Percentiles rank a stretch among this genome's conserved stretches.
These are phyloP conservation scores for Fusarium sp. DNA, from an alignment of 2,329 filamentous ascomycete species.

Conservation along the genomic window DNA sequence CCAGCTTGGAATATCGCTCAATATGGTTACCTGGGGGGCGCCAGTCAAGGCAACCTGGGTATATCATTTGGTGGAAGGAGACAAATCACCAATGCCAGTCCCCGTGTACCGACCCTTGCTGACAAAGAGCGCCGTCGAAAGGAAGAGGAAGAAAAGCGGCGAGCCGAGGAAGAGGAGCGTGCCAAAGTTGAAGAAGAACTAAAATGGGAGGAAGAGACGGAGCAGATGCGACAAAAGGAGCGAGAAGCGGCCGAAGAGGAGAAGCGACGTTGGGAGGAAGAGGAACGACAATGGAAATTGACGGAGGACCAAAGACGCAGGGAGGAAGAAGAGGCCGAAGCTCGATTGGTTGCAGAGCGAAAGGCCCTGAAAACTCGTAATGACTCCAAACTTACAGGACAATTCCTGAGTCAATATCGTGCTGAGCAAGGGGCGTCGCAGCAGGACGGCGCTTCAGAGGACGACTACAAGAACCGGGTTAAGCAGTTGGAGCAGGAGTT, in stretches of 20 bases:
- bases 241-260: slow-evolving; percentile 72
- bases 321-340: slow-evolving; percentile 80
- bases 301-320: slow-evolving; percentile 77
- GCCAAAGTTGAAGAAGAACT: slow-evolving; percentile 72
- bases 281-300: slow-evolving; percentile 79
- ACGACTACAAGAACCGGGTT: slow-evolving; percentile 74
- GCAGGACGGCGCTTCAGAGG: slow-evolving; percentile 48
- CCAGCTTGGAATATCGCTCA: slow-evolving; percentile 99
- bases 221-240: slow-evolving; percentile 69
- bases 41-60: slow-evolving; percentile 93
- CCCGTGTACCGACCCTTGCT: slow-evolving; percentile 80
- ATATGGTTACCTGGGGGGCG: slow-evolving; percentile 98
- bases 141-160: slow-evolving; percentile 64
- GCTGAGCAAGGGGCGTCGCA: slow-evolving; percentile 64
- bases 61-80: slow-evolving; percentile 91
- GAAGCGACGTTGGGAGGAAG: slow-evolving; percentile 80
- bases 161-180: slow-evolving; percentile 72
- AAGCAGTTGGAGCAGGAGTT: slow-evolving; percentile 81
- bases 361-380: slow-evolving; percentile 70
- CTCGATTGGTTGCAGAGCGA: slow-evolving; percentile 73
- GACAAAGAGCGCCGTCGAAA: slow-evolving; percentile 81
- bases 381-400: slow-evolving; percentile 79
- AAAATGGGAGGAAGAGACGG: slow-evolving; percentile 73
- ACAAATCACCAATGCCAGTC: slow-evolving; percentile 88
- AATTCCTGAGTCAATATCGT: slow-evolving; percentile 89